These are phyloP conservation scores for Tephrocybe sp. DNA, from an alignment of 768 basidiomycete species.

Conservation along the genomic window DNA sequence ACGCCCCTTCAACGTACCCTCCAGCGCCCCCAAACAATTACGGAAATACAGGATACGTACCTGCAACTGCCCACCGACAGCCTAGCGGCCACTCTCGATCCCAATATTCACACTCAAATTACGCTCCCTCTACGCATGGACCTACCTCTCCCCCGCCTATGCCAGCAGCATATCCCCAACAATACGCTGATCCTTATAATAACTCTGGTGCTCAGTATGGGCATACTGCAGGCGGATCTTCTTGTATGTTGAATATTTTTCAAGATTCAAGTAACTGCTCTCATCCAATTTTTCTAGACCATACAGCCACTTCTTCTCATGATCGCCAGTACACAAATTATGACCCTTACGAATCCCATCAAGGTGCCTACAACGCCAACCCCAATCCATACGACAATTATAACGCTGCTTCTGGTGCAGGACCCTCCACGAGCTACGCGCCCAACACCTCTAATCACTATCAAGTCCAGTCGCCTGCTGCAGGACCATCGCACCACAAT, in stretches of 20 bases:
- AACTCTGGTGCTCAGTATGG: slow-evolving; percentile 41
- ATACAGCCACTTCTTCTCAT: slow-evolving; percentile 48
- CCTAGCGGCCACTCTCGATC: slow-evolving; percentile 23
- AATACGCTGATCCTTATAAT: slow-evolving; percentile 34
- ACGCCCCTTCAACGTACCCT: slow-evolving; percentile 34
- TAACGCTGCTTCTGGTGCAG: slow-evolving; percentile 20
- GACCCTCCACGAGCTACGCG: slow-evolving; percentile 23
- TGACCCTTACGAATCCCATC: slow-evolving; percentile 44
- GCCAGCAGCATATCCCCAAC: slow-evolving; percentile 27
- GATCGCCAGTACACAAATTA: slow-evolving; percentile 47
- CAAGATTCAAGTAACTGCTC: slow-evolving; percentile 9
- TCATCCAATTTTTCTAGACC: slow-evolving; percentile 37
- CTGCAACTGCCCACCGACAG: slow-evolving; percentile 14
- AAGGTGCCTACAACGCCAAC: no score
- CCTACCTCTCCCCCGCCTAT: slow-evolving; percentile 27
- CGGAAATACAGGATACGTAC: slow-evolving; percentile 13
- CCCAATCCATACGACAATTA: slow-evolving; percentile 20
- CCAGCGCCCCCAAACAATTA: slow-evolving; percentile 45
- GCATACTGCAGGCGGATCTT: slow-evolving; percentile 49
- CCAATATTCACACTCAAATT: slow-evolving; percentile 24
- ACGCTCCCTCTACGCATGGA: slow-evolving; percentile 25
- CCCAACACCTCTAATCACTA: slow-evolving; percentile 30
- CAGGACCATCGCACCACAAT: slow-evolving; percentile 23
- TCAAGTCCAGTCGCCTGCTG: slow-evolving; percentile 30
- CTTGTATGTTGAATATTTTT: slow-evolving; percentile 41